Conservation (phyloP, 1,139 yeast genomes). For the Zygosaccharomyces pseudobailii region DNA sequence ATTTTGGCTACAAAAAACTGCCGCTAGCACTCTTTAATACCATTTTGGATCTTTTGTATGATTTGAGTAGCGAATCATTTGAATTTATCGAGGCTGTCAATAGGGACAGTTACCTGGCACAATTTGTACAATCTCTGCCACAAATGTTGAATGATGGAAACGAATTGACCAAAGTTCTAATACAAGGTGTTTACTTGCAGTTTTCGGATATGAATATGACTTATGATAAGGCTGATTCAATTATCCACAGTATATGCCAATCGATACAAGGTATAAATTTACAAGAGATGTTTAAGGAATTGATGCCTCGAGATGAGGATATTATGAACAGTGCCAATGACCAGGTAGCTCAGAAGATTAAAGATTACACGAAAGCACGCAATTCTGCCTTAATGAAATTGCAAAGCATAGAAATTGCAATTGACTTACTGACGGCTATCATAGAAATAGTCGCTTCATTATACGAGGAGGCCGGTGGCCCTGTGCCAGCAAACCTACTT, state of each 20-base stretch:
- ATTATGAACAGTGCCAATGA: conserved; percentile 38
- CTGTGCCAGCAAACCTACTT: conserved; percentile 28
- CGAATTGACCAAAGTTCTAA: conserved; percentile 46
- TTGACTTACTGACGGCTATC: conserved; percentile 71
- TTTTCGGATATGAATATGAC: conserved; percentile 40
- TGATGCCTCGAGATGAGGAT: conserved; percentile 31
- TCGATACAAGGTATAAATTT: conserved; percentile 41
- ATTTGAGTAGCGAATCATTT: conserved; percentile 59
- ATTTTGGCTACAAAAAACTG: conserved; percentile 30
- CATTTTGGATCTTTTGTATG: conserved; percentile 58
- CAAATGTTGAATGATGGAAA: conserved; percentile 34
- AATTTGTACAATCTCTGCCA: conserved; percentile 21
- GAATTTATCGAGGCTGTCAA: conserved; percentile 46
- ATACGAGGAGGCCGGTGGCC: conserved; percentile 20
- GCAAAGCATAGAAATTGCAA: conserved; percentile 60
- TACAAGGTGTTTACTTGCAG: conserved; percentile 60
- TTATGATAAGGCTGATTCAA: conserved; percentile 25
- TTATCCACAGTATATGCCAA: conserved; percentile 33
- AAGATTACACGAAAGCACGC: conserved; percentile 40
- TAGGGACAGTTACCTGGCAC: conserved; percentile 25
- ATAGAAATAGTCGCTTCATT: conserved; percentile 52
- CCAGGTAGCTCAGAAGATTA: conserved; percentile 41
- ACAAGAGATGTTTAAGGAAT: conserved; percentile 14
- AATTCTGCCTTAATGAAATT: conserved; percentile 49
- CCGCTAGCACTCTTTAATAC: conserved; percentile 47